Base-by-base conservation (phyloP, 1,139 yeast species). In the Pichia sp. region DNA sequence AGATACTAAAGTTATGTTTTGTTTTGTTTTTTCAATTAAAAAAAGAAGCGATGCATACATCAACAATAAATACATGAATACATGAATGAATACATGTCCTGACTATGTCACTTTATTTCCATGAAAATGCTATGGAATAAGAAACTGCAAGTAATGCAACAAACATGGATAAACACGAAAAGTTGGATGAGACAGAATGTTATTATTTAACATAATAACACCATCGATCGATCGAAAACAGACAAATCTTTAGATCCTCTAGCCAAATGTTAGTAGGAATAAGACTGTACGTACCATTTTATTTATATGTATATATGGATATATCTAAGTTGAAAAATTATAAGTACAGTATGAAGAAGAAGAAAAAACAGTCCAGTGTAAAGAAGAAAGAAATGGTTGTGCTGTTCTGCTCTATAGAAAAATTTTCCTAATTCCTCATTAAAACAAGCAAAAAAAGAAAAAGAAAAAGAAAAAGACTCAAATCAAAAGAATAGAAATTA, bases 221-320 rank as follows among this genome's bases (percentile, higher is more conserved):
- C 18, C 18, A 39, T 40, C 28, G 45, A 44, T 47, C 50, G 30
- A 40, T 41, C 35, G 47, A 40, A 47, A 44, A 43, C 38, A 46
- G 50, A 53, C 60, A 56, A 57, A 60, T 57, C 61, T 58, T 57
- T 59, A 54, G 59, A 56, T 60, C 64, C 64, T 56, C 58, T 57
- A 61, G 64, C 64, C 61, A 36, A 5, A 31, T 29, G 43, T 46
- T 35, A 46, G 40, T 45, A 33, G 10, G 32, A 31, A 18, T 18
- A 18, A 46, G 44, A 47, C 53, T 50, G 29, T 18, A 60, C 64
- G 53, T 59, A 60, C 64, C 64, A 60, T 58, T 51, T 33, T 56
- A 48, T 39, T 35, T 18, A 25, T 43, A 6, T 39, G 30, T 35
- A 30, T 34, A 28, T n/a, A 35, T 34, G 30, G 18, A 18, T 32